phyloP scores from a whole-genome alignment of 352 stramenopile genomes.

The Globisporangium solare region DNA sequence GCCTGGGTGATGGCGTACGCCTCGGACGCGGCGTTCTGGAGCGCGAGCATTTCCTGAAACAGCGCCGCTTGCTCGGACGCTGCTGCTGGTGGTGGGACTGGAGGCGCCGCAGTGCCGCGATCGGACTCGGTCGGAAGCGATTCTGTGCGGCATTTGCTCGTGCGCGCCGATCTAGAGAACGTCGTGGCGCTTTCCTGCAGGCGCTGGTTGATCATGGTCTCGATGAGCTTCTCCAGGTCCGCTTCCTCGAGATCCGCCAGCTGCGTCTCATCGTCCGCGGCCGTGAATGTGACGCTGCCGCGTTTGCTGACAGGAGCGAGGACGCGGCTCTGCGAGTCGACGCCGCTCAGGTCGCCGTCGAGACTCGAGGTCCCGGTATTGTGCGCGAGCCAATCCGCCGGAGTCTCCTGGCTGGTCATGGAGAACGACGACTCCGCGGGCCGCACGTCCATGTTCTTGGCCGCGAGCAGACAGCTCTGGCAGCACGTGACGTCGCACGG shows the following conservation, averaged over 20 bases:
- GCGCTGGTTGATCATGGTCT: conserved; percentile 16
- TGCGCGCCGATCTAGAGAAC: no score
- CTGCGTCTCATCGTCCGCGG: conserved; percentile 8
- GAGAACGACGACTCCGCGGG: conserved; percentile 16
- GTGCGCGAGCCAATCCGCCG: neutral
- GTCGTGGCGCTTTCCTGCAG: neutral
- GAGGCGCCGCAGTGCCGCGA: neutral
- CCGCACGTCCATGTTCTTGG: conserved; percentile 19
- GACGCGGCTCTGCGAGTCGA: neutral
- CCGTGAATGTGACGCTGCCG: neutral
- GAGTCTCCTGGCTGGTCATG: neutral
- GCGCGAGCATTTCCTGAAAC: conserved; percentile 32
- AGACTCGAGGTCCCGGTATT: neutral
- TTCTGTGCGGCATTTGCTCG: neutral
- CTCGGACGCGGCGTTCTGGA: conserved; percentile 34
- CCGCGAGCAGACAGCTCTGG: conserved; percentile 29
- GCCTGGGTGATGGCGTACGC: conserved; percentile 37
- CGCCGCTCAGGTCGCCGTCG: no score
- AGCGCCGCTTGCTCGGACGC: conserved; percentile 10
- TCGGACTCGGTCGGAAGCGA: conserved; percentile 7
- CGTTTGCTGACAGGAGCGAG: neutral
- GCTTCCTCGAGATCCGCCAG: conserved; percentile 8
- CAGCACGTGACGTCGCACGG: conserved; percentile 26
- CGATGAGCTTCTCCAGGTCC: conserved; percentile 17
- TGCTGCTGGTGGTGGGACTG: neutral